phyloP scores from a whole-genome alignment of 2,329 filamentous ascomycete species.

The Furcasterigmium furcatum region DNA sequence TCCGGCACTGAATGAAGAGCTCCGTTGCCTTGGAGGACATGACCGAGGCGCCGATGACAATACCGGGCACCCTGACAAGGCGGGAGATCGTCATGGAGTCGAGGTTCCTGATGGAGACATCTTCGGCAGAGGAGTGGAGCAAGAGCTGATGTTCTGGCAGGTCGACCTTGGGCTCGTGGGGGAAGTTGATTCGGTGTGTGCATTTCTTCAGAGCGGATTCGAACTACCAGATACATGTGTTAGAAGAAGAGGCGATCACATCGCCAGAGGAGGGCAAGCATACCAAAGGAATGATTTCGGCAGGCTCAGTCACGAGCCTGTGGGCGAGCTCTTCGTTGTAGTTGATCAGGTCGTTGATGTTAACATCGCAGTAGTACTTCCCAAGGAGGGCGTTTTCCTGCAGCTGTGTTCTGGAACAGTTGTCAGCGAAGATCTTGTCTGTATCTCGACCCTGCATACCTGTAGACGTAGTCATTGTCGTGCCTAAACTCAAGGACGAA shows the following conservation, averaged over 20 bases:
- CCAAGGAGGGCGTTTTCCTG: conserved; percentile 92
- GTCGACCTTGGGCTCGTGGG: conserved; percentile 61
- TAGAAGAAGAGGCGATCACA: background rate
- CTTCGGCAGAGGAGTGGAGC: conserved; percentile 85
- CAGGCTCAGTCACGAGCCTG: conserved; percentile 82
- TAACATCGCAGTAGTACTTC: conserved; percentile 93
- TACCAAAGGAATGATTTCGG: conserved; percentile 89
- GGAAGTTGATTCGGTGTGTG: conserved; percentile 90
- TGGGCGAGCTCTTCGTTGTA: conserved; percentile 96
- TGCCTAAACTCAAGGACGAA: conserved; percentile 94
- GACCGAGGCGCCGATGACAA: conserved; percentile 95
- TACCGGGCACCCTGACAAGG: conserved; percentile 94
- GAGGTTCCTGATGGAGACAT: conserved; percentile 90
- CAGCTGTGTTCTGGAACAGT: conserved; percentile 73
- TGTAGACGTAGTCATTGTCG: conserved; percentile 92
- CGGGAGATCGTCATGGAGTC: conserved; percentile 90
- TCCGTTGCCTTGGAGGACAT: conserved; percentile 93
- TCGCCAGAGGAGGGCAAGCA: conserved; percentile 22
- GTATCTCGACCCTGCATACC: conserved; percentile 46
- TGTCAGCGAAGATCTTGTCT: background rate
- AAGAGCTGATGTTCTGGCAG: conserved; percentile 93
- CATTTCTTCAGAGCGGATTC: conserved; percentile 87
- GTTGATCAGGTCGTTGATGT: conserved; percentile 91
- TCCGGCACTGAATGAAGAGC: conserved; percentile 83
- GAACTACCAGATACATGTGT: conserved; percentile 55